Percentiles rank a stretch among this genome's conserved stretches.
phyloP scores from a whole-genome alignment of 2,329 filamentous ascomycete genomes.

The Leptodontidium sp. region DNA sequence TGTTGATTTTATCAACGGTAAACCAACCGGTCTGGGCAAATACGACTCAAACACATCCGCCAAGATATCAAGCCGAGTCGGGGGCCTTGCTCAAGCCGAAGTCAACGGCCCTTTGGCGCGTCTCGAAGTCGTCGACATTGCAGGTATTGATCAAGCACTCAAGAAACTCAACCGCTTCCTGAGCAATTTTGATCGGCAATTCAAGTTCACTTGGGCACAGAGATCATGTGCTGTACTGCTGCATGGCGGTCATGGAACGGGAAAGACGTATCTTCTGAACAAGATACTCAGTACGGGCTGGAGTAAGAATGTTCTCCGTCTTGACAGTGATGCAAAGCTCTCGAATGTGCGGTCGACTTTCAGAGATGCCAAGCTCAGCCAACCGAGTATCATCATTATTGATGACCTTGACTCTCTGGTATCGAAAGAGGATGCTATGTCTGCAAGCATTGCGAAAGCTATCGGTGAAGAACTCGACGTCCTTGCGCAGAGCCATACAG shows the following conservation, averaged over 20 bases:
- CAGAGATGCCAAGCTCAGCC: slow-evolving; percentile 69
- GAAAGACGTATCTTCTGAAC: slow-evolving; percentile 79
- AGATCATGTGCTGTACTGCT: slow-evolving; percentile 57
- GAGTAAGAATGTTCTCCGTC: slow-evolving; percentile 68
- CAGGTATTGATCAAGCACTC: slow-evolving; percentile 72
- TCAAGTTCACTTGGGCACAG: slow-evolving; percentile 38
- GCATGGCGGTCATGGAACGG: slow-evolving; percentile 84
- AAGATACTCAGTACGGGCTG: slow-evolving; percentile 73
- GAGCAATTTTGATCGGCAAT: slow-evolving; percentile 57
- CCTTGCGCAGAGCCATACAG: slow-evolving; percentile 51
- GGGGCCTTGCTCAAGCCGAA: slow-evolving; percentile 20
- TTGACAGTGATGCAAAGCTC: slow-evolving; percentile 64
- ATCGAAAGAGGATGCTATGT: slow-evolving; percentile 63
- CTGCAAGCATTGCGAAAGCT: slow-evolving; percentile 58
- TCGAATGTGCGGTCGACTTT: slow-evolving; percentile 72
- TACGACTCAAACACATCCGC: slow-evolving; percentile 40
- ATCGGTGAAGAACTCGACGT: slow-evolving; percentile 64
- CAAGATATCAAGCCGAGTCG: slow-evolving; percentile 37
- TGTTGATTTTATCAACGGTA: slow-evolving; percentile 61
- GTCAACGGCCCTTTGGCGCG: slow-evolving; percentile 19
- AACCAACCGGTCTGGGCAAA: slow-evolving; percentile 51
- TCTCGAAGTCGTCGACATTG: slow-evolving; percentile 61
- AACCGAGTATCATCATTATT: slow-evolving; percentile 81
- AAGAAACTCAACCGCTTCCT: slow-evolving; percentile 73
- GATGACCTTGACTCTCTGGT: slow-evolving; percentile 79